Base-by-base conservation (phyloP, 495 filamentous ascomycete species). In the Clavariopsis aquatica region DNA sequence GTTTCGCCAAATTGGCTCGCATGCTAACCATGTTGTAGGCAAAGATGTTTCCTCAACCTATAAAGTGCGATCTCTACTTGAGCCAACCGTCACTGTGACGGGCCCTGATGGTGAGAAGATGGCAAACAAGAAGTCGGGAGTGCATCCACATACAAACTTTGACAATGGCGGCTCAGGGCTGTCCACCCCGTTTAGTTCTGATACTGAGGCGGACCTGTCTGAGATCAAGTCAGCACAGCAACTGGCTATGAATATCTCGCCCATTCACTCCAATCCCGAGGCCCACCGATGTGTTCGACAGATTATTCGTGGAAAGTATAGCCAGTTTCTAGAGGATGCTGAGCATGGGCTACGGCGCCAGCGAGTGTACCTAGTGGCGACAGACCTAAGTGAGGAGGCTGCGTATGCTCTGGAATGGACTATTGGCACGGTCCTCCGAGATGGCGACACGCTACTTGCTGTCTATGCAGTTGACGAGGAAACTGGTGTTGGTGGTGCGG, bases 371-470 rank as follows among this genome's bases (percentile, higher is more conserved):
- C 78, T 98, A 6, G 90, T 97, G 9, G 92, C 94, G 9, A 96
- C 91, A 0, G 94, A 98, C 75, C 76, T 97, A 31, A 96, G 90
- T 68, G 89, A 92, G 45, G 94, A 98, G 78, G 93, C 93, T 3
- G 89, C 91, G 10, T 92, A 96, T 74, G 94, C 94, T 10, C 78
- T 98, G 27, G 94, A 98, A 73, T 98, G 93, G 93, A 95, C 92
- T 0, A 93, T 98, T 54, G 94, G 94, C 43, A 96, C 91, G 2
- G 89, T 98, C n/a, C 82, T 98, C 8, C 84, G 94, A 47, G 92
- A 96, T 72, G 94, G 94, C 17, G 94, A 98, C 74, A 98, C 93
- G 0, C 81, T 98, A 38, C 83, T 96, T 57, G 91, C 91, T 22
- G 89, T 98, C 54, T 96, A 92, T 76, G 93, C 91, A 61, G 84